phyloP scores from a whole-genome alignment of 2,329 filamentous ascomycete genomes.

The Aureobasidium sp. region DNA sequence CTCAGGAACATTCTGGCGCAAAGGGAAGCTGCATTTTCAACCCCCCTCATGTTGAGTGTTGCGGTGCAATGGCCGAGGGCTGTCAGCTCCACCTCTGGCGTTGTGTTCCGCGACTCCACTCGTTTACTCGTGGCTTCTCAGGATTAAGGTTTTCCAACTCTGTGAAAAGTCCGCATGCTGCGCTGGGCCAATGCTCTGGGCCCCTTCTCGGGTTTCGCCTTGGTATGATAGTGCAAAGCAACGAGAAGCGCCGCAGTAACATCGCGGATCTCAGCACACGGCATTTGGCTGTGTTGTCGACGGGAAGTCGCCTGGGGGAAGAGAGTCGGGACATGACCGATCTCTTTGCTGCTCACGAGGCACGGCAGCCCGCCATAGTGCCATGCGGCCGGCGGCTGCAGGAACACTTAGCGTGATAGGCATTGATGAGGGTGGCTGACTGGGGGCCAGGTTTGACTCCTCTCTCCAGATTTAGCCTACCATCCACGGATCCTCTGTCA shows the following conservation, averaged over 20 bases:
- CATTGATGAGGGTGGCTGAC: constrained; percentile 16
- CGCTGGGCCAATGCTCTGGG: background rate
- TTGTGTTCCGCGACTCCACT: constrained; percentile 1
- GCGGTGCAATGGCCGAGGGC: background rate
- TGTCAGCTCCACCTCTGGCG: constrained; percentile 12
- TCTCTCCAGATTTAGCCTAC: constrained; percentile 15
- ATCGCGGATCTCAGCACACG: background rate
- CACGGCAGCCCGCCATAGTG: constrained; percentile 3
- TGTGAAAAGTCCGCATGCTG: constrained; percentile 5
- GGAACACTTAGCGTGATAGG: constrained; percentile 13
- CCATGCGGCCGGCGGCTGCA: constrained; percentile 15
- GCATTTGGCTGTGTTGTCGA: background rate
- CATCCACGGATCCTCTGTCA: constrained; percentile 7
- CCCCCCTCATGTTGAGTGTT: background rate
- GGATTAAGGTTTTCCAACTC: constrained; percentile 1
- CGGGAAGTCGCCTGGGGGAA: background rate
- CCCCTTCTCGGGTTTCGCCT: constrained; percentile 6
- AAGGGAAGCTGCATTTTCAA: background rate
- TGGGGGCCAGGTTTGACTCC: constrained; percentile 9
- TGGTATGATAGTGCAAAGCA: background rate
- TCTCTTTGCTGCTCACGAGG: constrained; percentile 6
- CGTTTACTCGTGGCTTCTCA: constrained; percentile 7
- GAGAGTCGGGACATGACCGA: constrained; percentile 1
- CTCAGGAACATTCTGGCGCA: background rate
- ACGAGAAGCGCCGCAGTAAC: constrained; percentile 9